Conservation (phyloP, 1,139 yeast species). For the Taphrina betulina region DNA sequence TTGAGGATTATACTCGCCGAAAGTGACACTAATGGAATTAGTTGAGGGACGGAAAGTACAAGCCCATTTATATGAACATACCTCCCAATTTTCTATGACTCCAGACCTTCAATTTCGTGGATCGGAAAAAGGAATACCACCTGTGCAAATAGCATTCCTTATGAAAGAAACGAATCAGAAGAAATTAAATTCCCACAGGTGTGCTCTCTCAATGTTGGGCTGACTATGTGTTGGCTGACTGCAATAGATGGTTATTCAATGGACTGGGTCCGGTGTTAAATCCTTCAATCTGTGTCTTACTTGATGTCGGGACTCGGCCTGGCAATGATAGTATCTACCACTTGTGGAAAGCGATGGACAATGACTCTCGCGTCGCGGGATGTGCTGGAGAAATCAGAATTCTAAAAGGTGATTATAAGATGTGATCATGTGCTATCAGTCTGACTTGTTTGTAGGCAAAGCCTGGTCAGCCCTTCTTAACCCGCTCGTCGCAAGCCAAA, state of each 20-base stretch:
- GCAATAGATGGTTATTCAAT: constrained; percentile 95
- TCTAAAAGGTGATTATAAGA: constrained; percentile 70
- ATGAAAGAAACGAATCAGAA: constrained; percentile 84
- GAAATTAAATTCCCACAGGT: constrained; percentile 82
- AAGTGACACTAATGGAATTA: too few species aligned
- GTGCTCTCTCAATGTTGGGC: too few species aligned
- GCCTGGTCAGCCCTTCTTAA: constrained; percentile 63
- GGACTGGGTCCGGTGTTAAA: constrained; percentile 83
- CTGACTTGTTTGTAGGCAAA: constrained; percentile 56
- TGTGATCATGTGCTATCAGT: too few species aligned
- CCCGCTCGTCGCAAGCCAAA: constrained; percentile 89
- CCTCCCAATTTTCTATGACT: constrained; percentile 60
- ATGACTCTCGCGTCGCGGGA: constrained; percentile 84
- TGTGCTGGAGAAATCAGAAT: constrained; percentile 94
- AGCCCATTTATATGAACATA: constrained; percentile 71
- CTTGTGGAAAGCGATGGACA: constrained; percentile 85
- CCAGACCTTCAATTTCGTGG: constrained; percentile 51
- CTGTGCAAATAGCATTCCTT: constrained; percentile 77
- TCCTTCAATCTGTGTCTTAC: constrained; percentile 77
- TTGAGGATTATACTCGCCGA: neutral
- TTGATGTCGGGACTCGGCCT: constrained; percentile 96
- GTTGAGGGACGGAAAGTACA: too few species aligned
- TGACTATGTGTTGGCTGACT: too few species aligned
- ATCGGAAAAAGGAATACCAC: constrained; percentile 60
- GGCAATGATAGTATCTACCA: constrained; percentile 78